Evolutionary conservation across 139 green algal genomes (phyloP).

Genomic region (Tetraselmis chui): DNA sequence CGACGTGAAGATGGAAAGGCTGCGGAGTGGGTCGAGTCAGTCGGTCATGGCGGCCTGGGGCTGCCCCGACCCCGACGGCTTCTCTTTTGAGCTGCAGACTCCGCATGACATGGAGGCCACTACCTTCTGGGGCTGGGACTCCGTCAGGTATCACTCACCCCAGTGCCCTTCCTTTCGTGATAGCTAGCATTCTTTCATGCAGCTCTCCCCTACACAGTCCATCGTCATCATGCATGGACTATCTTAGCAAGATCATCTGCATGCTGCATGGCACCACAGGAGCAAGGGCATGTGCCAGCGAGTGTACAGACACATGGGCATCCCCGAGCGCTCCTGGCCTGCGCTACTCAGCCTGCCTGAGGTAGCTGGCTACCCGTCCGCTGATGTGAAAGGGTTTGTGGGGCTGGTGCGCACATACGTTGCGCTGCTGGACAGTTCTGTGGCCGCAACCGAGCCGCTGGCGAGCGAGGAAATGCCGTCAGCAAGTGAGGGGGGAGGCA

Average conservation of each 20-base stretch:
- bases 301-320: constrained; percentile 30
- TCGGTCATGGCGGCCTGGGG: neutral
- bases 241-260: too few relatives aligned
- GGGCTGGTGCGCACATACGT: neutral
- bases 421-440: neutral
- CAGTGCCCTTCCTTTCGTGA: too few relatives aligned
- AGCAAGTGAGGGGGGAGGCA: neutral
- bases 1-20: neutral
- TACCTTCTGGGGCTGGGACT: constrained; percentile 66
- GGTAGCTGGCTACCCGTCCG: constrained; percentile 10
- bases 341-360: constrained; percentile 41
- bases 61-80: neutral
- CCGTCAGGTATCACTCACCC: neutral
- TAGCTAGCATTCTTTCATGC: too few relatives aligned
- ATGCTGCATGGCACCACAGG: constrained; percentile 25
- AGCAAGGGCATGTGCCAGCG: constrained; percentile 40
- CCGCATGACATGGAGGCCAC: constrained; percentile 19
- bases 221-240: too few relatives aligned
- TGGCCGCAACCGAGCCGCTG: neutral
- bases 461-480: neutral
- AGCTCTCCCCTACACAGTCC: too few relatives aligned
- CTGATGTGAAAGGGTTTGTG: neutral
- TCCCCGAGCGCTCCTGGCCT: constrained; percentile 21
- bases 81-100: neutral
- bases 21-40: neutral